A percentile compares a stretch with the other conserved stretches of the same genome.
These are phyloP conservation scores for Gautieria morchelliformis DNA, from an alignment of 768 basidiomycete species.

Conservation along the genomic window DNA sequence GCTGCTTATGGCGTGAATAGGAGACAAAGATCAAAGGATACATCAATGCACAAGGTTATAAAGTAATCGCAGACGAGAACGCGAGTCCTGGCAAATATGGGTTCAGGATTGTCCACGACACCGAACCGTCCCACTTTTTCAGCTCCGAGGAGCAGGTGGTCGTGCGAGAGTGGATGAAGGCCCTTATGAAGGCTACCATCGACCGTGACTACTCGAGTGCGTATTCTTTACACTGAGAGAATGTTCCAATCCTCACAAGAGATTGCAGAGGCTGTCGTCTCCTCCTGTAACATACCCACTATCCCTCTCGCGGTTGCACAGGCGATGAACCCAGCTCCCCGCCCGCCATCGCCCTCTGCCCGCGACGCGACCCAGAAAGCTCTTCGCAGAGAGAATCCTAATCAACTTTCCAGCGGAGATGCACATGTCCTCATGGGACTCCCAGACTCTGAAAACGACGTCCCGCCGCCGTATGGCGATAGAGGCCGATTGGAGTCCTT, in stretches of 20 bases:
- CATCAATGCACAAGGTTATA: conserved; percentile 84
- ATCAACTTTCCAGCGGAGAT: conserved; percentile 71
- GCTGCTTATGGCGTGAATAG: conserved; percentile 26
- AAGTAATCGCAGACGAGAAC: conserved; percentile 87
- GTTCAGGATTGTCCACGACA: conserved; percentile 87
- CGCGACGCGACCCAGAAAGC: conserved; percentile 85
- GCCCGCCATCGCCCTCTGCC: conserved; percentile 86
- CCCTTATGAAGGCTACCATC: conserved; percentile 98
- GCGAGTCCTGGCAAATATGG: conserved; percentile 88
- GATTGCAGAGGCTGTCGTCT: conserved; percentile 78
- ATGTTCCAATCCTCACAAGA: neutral
- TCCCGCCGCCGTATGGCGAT: conserved; percentile 18
- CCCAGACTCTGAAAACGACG: conserved; percentile 25
- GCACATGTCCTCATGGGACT: conserved; percentile 65
- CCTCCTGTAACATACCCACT: conserved; percentile 93
- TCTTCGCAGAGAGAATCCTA: conserved; percentile 74
- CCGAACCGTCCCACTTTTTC: conserved; percentile 83
- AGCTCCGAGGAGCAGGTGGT: conserved; percentile 79
- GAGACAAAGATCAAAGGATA: conserved; percentile 97
- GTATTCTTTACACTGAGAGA: conserved; percentile 19
- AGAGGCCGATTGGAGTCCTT: conserved; percentile 45
- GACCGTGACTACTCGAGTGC: conserved; percentile 83
- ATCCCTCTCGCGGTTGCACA: conserved; percentile 93
- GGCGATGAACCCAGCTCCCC: conserved; percentile 90
- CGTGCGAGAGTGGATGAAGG: conserved; percentile 99